Conservation (phyloP, 768 basidiomycete genomes). For the Trametes meyenii region DNA sequence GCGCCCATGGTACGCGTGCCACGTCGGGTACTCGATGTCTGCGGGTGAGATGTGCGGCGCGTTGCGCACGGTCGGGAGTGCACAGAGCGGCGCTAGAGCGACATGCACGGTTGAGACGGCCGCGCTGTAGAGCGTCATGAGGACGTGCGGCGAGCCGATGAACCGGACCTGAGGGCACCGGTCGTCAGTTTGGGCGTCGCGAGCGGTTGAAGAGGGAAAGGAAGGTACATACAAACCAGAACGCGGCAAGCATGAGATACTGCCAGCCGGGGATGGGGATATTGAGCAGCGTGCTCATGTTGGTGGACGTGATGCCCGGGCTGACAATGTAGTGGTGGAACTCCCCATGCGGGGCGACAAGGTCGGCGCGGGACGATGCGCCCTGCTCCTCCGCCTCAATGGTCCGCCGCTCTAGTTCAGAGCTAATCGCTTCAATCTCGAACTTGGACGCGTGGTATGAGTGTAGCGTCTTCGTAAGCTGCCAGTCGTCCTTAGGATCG, state of each 20-base stretch:
- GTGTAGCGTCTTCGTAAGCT: conserved; percentile 58
- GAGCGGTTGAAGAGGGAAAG: background rate
- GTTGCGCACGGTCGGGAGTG: conserved; percentile 44
- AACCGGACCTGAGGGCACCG: conserved; percentile 57
- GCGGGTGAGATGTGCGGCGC: conserved; percentile 11
- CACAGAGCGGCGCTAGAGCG: conserved; percentile 58
- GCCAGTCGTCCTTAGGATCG: conserved; percentile 72
- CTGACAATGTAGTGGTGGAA: conserved; percentile 63
- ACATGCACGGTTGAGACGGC: conserved; percentile 70
- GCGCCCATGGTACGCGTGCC: conserved; percentile 21
- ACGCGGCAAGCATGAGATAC: conserved; percentile 51
- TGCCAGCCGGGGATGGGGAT: conserved; percentile 44
- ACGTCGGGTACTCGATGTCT: conserved; percentile 22
- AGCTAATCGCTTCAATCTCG: conserved; percentile 69
- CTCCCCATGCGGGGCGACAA: conserved; percentile 19
- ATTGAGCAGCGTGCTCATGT: conserved; percentile 53
- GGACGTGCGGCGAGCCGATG: conserved; percentile 67
- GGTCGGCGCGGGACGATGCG: conserved; percentile 1
- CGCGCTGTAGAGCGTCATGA: conserved; percentile 62
- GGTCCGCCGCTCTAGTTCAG: conserved; percentile 54
- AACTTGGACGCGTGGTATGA: conserved; percentile 78
- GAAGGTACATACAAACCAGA: conserved; percentile 61
- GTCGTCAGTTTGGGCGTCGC: background rate
- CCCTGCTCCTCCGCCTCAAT: conserved; percentile 19
- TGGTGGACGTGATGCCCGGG: conserved; percentile 72